Conservation (phyloP, 2,329 filamentous ascomycete genomes). For the Fusarium palustre region DNA sequence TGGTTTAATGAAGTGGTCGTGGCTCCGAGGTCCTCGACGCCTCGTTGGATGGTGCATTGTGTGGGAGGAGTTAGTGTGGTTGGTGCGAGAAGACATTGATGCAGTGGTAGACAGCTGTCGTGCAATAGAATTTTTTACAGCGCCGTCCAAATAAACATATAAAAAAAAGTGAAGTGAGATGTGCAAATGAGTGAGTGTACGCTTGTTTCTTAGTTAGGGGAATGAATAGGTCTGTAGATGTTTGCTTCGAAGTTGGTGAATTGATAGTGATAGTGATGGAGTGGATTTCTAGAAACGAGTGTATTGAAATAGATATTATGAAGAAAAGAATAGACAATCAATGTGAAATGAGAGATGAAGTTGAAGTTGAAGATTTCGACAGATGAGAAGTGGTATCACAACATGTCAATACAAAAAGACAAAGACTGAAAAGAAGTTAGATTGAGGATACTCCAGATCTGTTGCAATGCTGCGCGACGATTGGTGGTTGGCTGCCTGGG, state of each 20-base stretch:
- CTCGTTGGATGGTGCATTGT: conserved; percentile 41
- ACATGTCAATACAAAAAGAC: conserved; percentile 10
- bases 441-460: conserved; percentile 33
- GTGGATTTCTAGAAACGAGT: conserved; percentile 1
- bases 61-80: conserved; percentile 19
- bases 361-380: neutral
- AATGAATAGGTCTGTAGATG: conserved; percentile 10
- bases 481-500: conserved; percentile 35
- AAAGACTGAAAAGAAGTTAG: conserved; percentile 3
- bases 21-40: conserved; percentile 38
- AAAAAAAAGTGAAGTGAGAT: neutral
- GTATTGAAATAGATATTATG: conserved; percentile 4
- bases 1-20: conserved; percentile 40
- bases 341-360: neutral
- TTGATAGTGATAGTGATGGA: neutral
- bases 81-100: conserved; percentile 35
- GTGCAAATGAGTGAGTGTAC: neutral
- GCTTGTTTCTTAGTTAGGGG: neutral
- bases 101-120: neutral
- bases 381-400: conserved; percentile 9
- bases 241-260: conserved; percentile 8
- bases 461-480: conserved; percentile 15
- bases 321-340: neutral
- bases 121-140: neutral
- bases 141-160: neutral